Evolutionary conservation across 1,284 basidiomycete species (phyloP), one percentile per base, ranked within the genome.

Genomic region (Cerrena zonata): DNA sequence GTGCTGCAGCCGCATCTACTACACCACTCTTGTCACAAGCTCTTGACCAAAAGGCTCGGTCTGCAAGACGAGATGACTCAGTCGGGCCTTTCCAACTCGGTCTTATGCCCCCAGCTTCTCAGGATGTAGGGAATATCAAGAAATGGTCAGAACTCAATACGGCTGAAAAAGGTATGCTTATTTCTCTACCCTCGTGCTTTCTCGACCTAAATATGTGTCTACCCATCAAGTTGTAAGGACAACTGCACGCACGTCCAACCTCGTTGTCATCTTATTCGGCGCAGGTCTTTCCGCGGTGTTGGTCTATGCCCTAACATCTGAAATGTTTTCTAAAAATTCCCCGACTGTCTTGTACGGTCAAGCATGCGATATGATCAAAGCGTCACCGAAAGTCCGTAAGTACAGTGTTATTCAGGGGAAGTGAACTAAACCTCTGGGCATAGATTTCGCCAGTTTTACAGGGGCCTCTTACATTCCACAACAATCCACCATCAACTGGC

Each of bases 291-390:
- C 90, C 40, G 82, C 84, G 7, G 74, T 94, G 44, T 77, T 94
- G 34, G 73, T 87, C n/a, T 92, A 94, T 59, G 86, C 90, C 11
- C 76, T 94, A 30, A 86, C 86, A 11, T 89, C 90, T 21, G 92
- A 95, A 68, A 76, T 96, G 4, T 94, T 95, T 68, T 93, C 92
- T 13, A 86, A 80, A 63, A 97, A 96, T 69, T 94, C 91, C 25
- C 91, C 93, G 1, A 92, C 91, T 1, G 91, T 94, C 25, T 73
- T 96, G 47, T 94, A 93, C 64, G 82, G 82, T 38, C 82, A 92
- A 56, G 90, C 91, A 12, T 93, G 92, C 65, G 85, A 93, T 54
- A 78, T 83, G 51, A 89, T 96, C 55, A 82, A 87, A 59, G 73
- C 77, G 5, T 93, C 89, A 23, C 69, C 80, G 41, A 77, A 76